Evolutionary conservation across 2,329 filamentous ascomycete species (phyloP), one percentile per base, ranked within the genome.

Genomic region (Didymellaceae sp.): DNA sequence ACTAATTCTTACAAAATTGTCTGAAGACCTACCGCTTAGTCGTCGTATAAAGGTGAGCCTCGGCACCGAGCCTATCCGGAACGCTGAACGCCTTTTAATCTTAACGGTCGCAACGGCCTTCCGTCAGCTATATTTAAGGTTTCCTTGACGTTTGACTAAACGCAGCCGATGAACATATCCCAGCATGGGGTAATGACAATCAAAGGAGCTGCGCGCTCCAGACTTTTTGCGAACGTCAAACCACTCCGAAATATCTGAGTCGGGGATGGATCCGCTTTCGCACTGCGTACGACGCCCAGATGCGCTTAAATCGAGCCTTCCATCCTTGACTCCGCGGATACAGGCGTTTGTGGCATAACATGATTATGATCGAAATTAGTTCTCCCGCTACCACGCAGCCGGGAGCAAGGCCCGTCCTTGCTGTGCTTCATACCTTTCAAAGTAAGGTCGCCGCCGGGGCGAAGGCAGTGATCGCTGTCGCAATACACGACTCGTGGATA

Each of bases 371-470:
- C 33, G 44, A 45, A 54, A 57, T 55, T 54, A 49, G 49, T 50
- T 17, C 53, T 31, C 52, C 55, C 56, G 56, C 50, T 65, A 64
- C 62, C 62, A 64, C 43, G 51, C 39, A 52, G 51, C 44, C 49
- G 61, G 62, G 54, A 59, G 52, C 47, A 42, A 61, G 62, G 57
- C 55, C 55, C 58, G 58, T 61, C 45, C 45, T 59, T 52, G 32
- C 57, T 61, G 54, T 42, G 41, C 54, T 50, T 50, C 53, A 49
- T 41, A 38, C 56, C 39, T 37, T 46, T 54, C 45, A 22, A 41
- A 52, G 52, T 42, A 57, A 58, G 51, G 48, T 45, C 49, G 33
- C 55, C 54, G 47, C 37, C 44, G 39, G 55, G 47, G 45, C 35
- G 41, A 38, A 38, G 44, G 39, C 42, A 47, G 33, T 54, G 45